Evolutionary conservation across 2,329 filamentous ascomycete species (phyloP), one percentile per base, ranked within the genome.

Genomic region (Fusarium sp.): DNA sequence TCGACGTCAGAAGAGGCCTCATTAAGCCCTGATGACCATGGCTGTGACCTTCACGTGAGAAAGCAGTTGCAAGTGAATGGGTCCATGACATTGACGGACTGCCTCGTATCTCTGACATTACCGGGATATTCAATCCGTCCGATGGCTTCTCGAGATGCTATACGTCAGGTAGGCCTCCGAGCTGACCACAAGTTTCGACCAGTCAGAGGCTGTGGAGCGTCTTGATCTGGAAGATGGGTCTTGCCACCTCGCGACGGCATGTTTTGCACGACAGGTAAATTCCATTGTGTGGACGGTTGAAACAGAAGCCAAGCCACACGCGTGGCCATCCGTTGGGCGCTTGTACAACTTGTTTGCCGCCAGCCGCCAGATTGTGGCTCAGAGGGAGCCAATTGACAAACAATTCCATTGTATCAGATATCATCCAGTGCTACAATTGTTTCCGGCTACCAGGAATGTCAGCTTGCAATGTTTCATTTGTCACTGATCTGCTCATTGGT

Each of bases 181-280:
- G 64, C 64, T 59, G 64, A 50, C 18, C 46, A 56, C 58, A 31
- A 38, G 29, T 34, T 40, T 58, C 34, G 38, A 58, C 73, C 73
- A 75, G 66, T 75, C 34, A 73, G 70, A 70, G 55, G 60, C 63
- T 51, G 40, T 57, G 55, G 49, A 67, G 36, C 58, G 10, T 63
- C 65, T 69, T 61, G 7, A 65, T 70, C 62, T 49, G 60, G 62
- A 62, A 67, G 61, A 64, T 16, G 46, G 33, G 16, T 23, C 58
- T 44, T 44, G 73, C 69, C 73, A 73, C 73, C 51, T 31, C 53
- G 20, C 31, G 58, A 49, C 51, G 42, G 16, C 25, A 33, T 20
- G 20, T 59, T 64, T 25, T 14, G 55, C 38, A 69, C 42, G 33
- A 61, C 27, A 23, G 9, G 25, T 27, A 13, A 44, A 58, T 62